Evolutionary conservation across 1,284 basidiomycete genomes (phyloP), one percentile per base, ranked within the genome.

Genomic region (Microbotryum violaceum): DNA sequence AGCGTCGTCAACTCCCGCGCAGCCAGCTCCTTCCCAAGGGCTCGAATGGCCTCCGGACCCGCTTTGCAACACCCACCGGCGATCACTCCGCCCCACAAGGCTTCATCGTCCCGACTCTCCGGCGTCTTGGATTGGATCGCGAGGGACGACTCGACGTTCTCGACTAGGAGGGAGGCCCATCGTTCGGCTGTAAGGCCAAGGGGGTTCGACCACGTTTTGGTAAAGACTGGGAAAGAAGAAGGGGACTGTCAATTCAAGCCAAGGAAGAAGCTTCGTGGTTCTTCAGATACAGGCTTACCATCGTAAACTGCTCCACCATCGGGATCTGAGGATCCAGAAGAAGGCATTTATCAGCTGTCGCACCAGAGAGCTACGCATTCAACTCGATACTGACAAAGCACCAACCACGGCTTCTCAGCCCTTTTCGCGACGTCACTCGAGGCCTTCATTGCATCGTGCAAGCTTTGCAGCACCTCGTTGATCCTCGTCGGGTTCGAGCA

Each of bases 51-150:
- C 9, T 51, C 47, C 27, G 62, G 62, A 3, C 62, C 60, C 7
- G 64, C 64, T 54, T 68, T 68, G 47, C 67, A 68, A 50, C 67
- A 68, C 3, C 67, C 67, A 1, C 67, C 67, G 1, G 51, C 60
- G 14, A 66, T 27, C 2, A 66, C 62, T 16, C 67, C 67, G 3
- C 44, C 56, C 16, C 23, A 59, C 5, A 51, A 27, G 4, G 14
- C 3, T 1, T 33, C 21, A 4, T 51, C 57, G 27, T 49, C 51
- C 20, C 8, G 6, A 21, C 25, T 12, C 16, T 42, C 18, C 20
- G 16, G 16, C 6, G 14, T 42, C 37, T 42, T 42, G 14, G 5
- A 42, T 42, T 18, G 37, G 37, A 16, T 46, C 47, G 7, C 56
- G 10, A 60, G 27, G 6, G 60, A 64, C 4, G 18, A 20, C 16